Percentiles rank a stretch among this genome's conserved stretches.
Evolutionary conservation across 495 filamentous ascomycete genomes (phyloP).

Genomic region (Parmelia sp.): DNA sequence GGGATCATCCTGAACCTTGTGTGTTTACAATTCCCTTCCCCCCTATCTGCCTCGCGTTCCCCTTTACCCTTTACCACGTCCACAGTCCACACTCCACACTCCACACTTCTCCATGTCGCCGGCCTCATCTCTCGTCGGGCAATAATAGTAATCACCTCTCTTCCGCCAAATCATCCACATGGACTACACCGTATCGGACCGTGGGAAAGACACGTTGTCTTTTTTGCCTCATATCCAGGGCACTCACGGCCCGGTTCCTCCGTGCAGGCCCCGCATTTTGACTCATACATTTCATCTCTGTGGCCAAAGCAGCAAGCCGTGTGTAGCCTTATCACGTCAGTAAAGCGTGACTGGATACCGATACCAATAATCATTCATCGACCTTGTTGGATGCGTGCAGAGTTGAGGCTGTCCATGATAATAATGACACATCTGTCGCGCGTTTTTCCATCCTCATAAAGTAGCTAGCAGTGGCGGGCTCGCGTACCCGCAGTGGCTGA

Average conservation of each 20-base stretch:
- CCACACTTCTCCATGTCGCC: no score
- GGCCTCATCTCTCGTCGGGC: no score
- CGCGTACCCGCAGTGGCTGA: not conserved
- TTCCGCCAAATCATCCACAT: no score
- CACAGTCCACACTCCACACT: no score
- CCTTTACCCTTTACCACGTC: no score
- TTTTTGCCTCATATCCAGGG: not conserved
- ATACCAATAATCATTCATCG: no score
- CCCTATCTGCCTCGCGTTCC: not conserved
- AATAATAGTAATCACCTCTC: no score
- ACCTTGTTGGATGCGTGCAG: not conserved
- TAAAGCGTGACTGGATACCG: not conserved
- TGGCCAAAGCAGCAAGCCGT: not conserved
- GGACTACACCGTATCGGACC: no score
- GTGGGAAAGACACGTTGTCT: no score
- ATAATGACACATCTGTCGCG: not conserved
- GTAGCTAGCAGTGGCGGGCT: not conserved
- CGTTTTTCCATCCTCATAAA: not conserved
- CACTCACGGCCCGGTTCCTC: not conserved
- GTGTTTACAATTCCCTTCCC: not conserved
- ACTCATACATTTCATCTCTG: not conserved
- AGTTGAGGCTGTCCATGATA: not conserved
- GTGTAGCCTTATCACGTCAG: not conserved
- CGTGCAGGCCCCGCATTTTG: not conserved
- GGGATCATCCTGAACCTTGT: slow-evolving; percentile 1